These are phyloP conservation scores for Ilyonectria sp. DNA, from an alignment of 2,329 filamentous ascomycete species.

Conservation along the genomic window DNA sequence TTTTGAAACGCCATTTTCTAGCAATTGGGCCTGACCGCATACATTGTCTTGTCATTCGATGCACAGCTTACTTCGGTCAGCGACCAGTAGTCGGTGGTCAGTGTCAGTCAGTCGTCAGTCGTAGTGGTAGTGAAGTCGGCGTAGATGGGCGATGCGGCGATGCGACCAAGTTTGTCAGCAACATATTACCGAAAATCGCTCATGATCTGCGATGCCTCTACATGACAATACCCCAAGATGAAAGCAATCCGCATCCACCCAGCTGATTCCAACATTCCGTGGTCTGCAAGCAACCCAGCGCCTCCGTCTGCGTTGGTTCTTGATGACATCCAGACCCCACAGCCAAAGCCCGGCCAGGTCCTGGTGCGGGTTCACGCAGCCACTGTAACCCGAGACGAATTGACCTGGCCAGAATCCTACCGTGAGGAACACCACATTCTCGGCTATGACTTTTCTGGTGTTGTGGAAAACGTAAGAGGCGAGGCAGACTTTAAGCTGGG, in stretches of 20 bases:
- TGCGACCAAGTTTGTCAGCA: slow-evolving; percentile 22
- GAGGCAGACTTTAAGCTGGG: slow-evolving; percentile 45
- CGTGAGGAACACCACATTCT: slow-evolving; percentile 22
- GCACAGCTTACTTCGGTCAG: neutral
- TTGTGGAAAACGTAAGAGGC: slow-evolving; percentile 32
- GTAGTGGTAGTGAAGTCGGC: no score
- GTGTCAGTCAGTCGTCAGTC: no score
- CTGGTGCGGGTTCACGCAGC: slow-evolving; percentile 35
- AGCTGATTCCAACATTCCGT: slow-evolving; percentile 19
- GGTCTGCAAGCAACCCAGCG: slow-evolving; percentile 33
- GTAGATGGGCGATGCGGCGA: no score
- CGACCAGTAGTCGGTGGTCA: no score
- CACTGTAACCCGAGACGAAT: slow-evolving; percentile 38
- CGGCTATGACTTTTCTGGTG: slow-evolving; percentile 34
- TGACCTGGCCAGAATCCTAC: slow-evolving; percentile 38
- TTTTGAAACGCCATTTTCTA: neutral
- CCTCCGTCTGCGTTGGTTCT: slow-evolving; percentile 26
- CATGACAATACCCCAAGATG: slow-evolving; percentile 35
- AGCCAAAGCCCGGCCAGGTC: slow-evolving; percentile 26
- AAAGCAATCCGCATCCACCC: slow-evolving; percentile 33
- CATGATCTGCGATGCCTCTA: neutral
- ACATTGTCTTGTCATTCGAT: neutral
- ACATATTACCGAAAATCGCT: slow-evolving; percentile 38
- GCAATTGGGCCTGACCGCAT: neutral
- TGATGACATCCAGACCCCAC: slow-evolving; percentile 19